Evolutionary conservation across 176 grass and related monocot genomes (phyloP).

Genomic region (Bothriochloa decipiens): DNA sequence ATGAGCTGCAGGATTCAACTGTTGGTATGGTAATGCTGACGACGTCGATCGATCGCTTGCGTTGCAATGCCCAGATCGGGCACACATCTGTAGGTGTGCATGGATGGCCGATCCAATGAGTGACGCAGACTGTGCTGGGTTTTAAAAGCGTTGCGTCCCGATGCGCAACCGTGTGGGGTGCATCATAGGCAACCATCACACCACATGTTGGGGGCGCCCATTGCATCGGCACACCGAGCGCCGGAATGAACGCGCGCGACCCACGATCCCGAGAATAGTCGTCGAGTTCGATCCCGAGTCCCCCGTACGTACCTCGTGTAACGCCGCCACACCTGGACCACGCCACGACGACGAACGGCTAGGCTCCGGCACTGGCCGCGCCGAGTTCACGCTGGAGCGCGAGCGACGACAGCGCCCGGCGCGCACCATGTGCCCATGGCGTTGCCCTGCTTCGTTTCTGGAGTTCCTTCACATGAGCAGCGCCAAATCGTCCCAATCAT

Average conservation of each 20-base stretch:
- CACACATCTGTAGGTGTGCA: slow-evolving; percentile 1
- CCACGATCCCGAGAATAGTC: slow-evolving; percentile 27
- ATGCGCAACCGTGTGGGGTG: background rate
- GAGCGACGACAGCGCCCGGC: background rate
- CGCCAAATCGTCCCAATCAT: background rate
- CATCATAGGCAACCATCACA: background rate
- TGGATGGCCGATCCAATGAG: slow-evolving; percentile 8
- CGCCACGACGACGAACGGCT: background rate
- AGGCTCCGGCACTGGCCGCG: no score
- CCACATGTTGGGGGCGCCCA: background rate
- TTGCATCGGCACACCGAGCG: background rate
- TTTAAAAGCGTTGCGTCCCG: background rate
- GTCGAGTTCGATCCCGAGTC: background rate
- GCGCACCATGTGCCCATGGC: background rate
- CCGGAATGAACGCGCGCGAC: background rate
- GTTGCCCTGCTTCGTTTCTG: background rate
- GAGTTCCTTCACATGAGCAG: background rate
- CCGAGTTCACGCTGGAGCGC: no score
- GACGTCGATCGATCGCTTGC: background rate
- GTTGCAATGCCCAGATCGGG: slow-evolving; percentile 13
- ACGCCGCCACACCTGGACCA: background rate
- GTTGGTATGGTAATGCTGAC: background rate
- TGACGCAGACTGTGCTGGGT: background rate
- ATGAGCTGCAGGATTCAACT: background rate
- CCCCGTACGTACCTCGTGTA: background rate